Evolutionary conservation across 305 asterid genomes (phyloP), one percentile per base, ranked within the genome.

Genomic region (Fraxinus dipetala): DNA sequence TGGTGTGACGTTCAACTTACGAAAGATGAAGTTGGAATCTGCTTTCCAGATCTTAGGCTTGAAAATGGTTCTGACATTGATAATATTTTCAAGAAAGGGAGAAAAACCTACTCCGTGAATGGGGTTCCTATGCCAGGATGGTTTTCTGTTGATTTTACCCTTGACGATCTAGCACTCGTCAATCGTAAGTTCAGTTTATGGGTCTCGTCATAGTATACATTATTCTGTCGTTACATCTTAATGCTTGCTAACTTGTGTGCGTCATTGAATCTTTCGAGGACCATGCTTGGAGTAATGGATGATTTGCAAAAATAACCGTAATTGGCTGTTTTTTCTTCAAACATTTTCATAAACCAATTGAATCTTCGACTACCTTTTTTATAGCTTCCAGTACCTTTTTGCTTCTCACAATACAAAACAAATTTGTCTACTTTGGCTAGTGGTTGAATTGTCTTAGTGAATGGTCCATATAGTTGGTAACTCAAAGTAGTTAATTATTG

Each of bases 1-100:
- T 91, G 90, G 93, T 92, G 97, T 36, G 92, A 92, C 72, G 88
- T 92, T 70, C 95, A 91, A 85, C 94, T 91, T 61, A 92, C 91
- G 3, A 90, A 91, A 85, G 95, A 92, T 70, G 89, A 81, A 76
- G 76, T 24, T 9, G 94, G 94, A 54, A 86, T 92, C 79, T 92
- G 97, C 85, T 82, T 88, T 48, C 88, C 94, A 1, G 90, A 88
- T 63, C 51, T 92, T 72, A 84, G 30, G 88, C 91, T 92, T 5
- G 82, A 86, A 28, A 91, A 92, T 84, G 84, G 85, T 31, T 85
- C 97, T 72, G 72, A 84, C 69, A 80, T 88, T 11, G 38, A n/a
- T 16, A 0, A 0, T 5, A 10, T 79, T 24, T 80, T 24, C 51
- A 6, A 0, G 8, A 10, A 79, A 45, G 54, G 20, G 76, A 43